Conservation (phyloP, 805 yeast genomes). For the Ogataea philodendri region DNA sequence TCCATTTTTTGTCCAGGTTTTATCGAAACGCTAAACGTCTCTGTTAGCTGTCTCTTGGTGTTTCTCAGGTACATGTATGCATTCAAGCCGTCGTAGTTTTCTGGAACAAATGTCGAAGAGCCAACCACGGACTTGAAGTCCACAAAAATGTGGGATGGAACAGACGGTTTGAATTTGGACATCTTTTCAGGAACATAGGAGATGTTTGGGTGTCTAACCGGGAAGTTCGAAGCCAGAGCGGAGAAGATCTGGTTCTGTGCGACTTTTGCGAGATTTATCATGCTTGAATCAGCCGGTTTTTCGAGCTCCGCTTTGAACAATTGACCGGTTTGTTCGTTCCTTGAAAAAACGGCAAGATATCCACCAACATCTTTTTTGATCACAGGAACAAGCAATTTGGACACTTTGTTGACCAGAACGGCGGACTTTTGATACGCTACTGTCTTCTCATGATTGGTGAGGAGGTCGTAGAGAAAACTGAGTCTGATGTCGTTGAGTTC, state of each 20-base stretch:
- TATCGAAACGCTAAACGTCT: conserved; percentile 72
- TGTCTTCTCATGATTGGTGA: conserved; percentile 52
- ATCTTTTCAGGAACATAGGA: conserved; percentile 45
- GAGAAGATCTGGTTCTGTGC: conserved; percentile 67
- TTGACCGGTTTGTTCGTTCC: conserved; percentile 60
- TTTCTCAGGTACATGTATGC: conserved; percentile 73
- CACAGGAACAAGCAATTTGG: conserved; percentile 53
- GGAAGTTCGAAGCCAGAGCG: conserved; percentile 73
- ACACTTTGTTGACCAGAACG: conserved; percentile 51
- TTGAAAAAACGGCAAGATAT: conserved; percentile 62
- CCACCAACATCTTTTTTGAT: conserved; percentile 40
- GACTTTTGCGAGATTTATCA: conserved; percentile 51
- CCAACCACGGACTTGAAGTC: conserved; percentile 70
- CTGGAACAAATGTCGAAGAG: conserved; percentile 57
- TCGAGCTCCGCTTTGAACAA: conserved; percentile 37
- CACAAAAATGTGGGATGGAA: conserved; percentile 67
- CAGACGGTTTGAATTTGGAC: conserved; percentile 46
- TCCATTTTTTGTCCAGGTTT: conserved; percentile 54
- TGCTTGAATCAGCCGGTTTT: conserved; percentile 14
- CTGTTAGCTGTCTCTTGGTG: conserved; percentile 63
- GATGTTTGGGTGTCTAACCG: conserved; percentile 40
- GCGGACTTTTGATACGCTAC: conserved; percentile 51
- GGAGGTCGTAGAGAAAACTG: conserved; percentile 47
- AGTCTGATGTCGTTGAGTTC: conserved; percentile 59
- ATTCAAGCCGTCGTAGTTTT: conserved; percentile 66